These are phyloP conservation scores for Dioscorea dumetorum DNA, from an alignment of 106 monocot genomes.

Conservation along the genomic window DNA sequence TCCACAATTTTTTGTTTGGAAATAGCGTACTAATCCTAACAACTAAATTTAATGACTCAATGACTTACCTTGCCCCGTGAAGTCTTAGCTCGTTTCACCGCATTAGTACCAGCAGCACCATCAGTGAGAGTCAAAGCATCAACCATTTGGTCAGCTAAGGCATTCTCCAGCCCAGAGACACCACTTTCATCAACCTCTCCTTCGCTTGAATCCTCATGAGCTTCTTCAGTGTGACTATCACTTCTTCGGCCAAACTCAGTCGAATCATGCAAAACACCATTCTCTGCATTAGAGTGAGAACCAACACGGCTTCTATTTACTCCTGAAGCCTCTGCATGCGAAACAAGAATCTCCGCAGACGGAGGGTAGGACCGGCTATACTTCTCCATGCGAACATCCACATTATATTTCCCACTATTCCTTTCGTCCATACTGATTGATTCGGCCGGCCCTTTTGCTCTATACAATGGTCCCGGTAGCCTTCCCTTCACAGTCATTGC, in stretches of 20 bases:
- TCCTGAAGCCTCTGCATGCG: background rate
- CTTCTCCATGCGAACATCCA: background rate
- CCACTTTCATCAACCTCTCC: background rate
- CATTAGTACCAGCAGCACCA: slow-evolving; percentile 9
- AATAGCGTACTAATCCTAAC: background rate
- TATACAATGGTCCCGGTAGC: too few species aligned
- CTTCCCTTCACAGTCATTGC: too few species aligned
- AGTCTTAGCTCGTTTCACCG: slow-evolving; percentile 1
- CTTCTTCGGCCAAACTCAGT: background rate
- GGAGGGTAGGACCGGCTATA: too few species aligned
- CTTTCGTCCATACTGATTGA: background rate
- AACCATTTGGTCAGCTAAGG: slow-evolving; percentile 1
- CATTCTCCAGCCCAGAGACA: background rate
- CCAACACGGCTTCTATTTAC: background rate
- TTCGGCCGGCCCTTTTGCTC: too few species aligned
- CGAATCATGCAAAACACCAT: background rate
- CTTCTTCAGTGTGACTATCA: background rate
- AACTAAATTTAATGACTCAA: background rate
- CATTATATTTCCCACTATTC: background rate
- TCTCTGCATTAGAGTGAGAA: background rate
- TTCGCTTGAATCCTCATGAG: background rate
- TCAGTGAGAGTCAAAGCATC: slow-evolving; percentile 16
- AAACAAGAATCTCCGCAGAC: too few species aligned
- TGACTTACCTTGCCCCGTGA: slow-evolving; percentile 31
- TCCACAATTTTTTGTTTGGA: background rate